Conservation (phyloP, 805 yeast species). For the Isabelozyma rhagii region DNA sequence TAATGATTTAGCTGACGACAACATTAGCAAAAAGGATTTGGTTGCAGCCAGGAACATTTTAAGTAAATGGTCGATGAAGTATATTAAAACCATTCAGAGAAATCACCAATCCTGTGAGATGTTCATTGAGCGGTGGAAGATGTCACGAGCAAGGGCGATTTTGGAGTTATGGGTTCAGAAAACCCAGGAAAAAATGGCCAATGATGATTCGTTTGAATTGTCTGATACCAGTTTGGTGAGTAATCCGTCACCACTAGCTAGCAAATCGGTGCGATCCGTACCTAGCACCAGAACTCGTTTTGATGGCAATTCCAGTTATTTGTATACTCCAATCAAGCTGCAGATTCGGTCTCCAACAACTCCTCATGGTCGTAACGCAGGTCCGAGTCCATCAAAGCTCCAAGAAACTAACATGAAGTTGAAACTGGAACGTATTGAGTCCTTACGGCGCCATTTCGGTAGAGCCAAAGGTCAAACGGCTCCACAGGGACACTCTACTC, state of each 20-base stretch:
- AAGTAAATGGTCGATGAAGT: conserved; percentile 35
- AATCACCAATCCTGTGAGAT: conserved; percentile 33
- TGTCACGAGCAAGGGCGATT: conserved; percentile 20
- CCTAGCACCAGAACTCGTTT: background rate
- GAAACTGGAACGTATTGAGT: conserved; percentile 30
- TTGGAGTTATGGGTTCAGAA: conserved; percentile 39
- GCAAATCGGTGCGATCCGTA: conserved; percentile 7
- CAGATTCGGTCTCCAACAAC: conserved; percentile 7
- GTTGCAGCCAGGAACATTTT: conserved; percentile 20
- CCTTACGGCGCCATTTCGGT: conserved; percentile 30
- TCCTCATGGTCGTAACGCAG: conserved; percentile 19
- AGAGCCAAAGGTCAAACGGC: conserved; percentile 12
- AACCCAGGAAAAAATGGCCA: conserved; percentile 8
- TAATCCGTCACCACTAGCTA: conserved; percentile 33
- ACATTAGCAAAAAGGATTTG: conserved; percentile 25
- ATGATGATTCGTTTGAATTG: background rate
- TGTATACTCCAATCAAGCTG: conserved; percentile 33
- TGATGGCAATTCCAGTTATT: conserved; percentile 16
- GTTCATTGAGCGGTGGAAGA: conserved; percentile 31
- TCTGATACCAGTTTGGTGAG: conserved; percentile 18
- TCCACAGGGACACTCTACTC: background rate
- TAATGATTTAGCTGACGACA: conserved; percentile 27
- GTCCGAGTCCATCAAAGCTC: conserved; percentile 33
- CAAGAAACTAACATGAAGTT: conserved; percentile 38
- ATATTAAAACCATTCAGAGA: conserved; percentile 27